Evolutionary conservation across 2,329 filamentous ascomycete genomes (phyloP), one percentile per base, ranked within the genome.

Genomic region (Polychaeton citri): DNA sequence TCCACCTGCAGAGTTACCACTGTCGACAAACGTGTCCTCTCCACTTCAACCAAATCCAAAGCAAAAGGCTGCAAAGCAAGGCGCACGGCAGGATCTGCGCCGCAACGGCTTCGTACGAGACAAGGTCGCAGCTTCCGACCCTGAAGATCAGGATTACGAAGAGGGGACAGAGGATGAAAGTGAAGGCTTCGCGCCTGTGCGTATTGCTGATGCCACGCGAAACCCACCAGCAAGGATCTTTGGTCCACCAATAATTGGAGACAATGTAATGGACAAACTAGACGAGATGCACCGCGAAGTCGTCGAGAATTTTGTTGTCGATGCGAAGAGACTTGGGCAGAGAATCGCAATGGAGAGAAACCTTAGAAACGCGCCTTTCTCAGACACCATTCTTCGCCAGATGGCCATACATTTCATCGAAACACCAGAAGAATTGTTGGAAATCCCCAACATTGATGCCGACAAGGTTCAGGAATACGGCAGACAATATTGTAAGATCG

Each of bases 341-440:
- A 61, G 66, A 1, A 63, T 87, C 17, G 71, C 79, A 46, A 72
- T 74, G 42, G 63, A 64, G 17, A 72, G 72, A 34, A 63, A 65
- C 4, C 57, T 80, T 20, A 68, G 72, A 6, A 63, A 65, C 16
- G 67, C 71, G 3, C 66, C 68, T 1, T 90, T 90, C 52, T 76
- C 74, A 0, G 78, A 85, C 41, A 67, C 66, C 16, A 68, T 83
- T 10, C 68, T 86, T 34, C 73, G 77, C 21, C 71, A 79, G 45
- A 87, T 90, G 79, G 78, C 73, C 9, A 73, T 85, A 34, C 59
- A 66, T 21, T 80, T 81, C 65, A 81, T 81, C 1, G 66, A 63
- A 6, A 73, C 65, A 6, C 49, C 74, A 7, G 68, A 72, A 12
- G 63, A 74, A 38, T 81, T 90, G 74, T 61, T 59, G 20, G 10